Evolutionary conservation across 345 rosid species (phyloP).

Genomic region (Sisymbrium irio): DNA sequence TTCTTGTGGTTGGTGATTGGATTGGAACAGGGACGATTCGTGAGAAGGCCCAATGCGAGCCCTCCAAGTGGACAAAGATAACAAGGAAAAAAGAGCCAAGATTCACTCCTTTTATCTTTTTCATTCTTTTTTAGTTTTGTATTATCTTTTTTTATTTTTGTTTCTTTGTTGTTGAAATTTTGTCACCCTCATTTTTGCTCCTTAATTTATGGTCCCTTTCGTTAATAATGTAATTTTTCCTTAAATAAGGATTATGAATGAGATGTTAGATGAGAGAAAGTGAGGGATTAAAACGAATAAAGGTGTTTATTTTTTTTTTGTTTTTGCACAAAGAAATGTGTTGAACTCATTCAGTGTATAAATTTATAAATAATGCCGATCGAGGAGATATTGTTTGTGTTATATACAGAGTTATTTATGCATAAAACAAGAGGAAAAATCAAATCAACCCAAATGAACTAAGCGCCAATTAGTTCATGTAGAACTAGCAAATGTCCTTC

Average conservation of each 20-base stretch:
- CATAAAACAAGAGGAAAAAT: not conserved
- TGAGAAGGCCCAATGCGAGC: conserved; percentile 37
- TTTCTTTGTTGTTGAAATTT: not conserved
- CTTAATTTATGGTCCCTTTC: conserved; percentile 11
- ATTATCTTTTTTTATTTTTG: not conserved
- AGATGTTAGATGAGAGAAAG: not conserved
- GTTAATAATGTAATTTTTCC: conserved; percentile 2
- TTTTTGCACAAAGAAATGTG: not conserved
- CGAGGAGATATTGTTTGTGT: not conserved
- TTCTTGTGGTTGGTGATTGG: conserved; percentile 31
- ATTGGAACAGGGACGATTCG: conserved; percentile 37
- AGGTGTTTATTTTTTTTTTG: not conserved
- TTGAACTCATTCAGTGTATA: not conserved
- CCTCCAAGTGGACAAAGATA: conserved; percentile 35
- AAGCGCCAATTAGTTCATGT: not conserved
- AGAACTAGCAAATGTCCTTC: conserved; percentile 27
- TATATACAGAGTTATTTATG: conserved; percentile 11
- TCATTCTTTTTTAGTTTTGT: conserved; percentile 13
- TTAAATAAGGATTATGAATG: conserved; percentile 12
- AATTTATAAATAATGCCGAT: not conserved
- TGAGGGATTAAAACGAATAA: conserved; percentile 3
- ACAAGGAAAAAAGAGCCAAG: conserved; percentile 5
- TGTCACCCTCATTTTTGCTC: conserved; percentile 21
- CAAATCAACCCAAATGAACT: not conserved
- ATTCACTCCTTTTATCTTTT: conserved; percentile 15